Percentiles rank a stretch among this genome's conserved stretches.
Evolutionary conservation across 208 protist species (phyloP).

Genomic region (Leishmania tarentolae): DNA sequence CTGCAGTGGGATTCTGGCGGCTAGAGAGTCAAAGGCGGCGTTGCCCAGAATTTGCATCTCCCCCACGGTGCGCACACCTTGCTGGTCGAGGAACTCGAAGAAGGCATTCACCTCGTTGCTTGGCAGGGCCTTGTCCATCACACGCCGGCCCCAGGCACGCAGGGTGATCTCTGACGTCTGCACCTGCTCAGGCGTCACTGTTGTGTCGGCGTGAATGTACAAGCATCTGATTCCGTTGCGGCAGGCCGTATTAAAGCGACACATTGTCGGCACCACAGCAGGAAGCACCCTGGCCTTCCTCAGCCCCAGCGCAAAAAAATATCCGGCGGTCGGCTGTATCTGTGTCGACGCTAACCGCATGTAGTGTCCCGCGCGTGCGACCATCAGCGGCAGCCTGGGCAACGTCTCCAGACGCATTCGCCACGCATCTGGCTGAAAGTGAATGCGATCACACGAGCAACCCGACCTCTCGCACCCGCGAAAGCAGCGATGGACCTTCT

Average conservation of each 20-base stretch:
- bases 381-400: slow-evolving; percentile 28
- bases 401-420: slow-evolving; percentile 66
- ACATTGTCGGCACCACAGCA: slow-evolving; percentile 74
- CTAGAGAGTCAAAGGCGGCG: slow-evolving; percentile 70
- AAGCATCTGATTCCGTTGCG: slow-evolving; percentile 67
- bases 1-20: slow-evolving; percentile 32
- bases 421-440: slow-evolving; percentile 55
- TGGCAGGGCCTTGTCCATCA: slow-evolving; percentile 20
- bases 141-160: slow-evolving; percentile 21
- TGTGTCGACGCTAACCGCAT: slow-evolving; percentile 36
- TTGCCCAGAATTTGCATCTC: slow-evolving; percentile 82
- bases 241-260: slow-evolving; percentile 72
- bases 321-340: slow-evolving; percentile 73
- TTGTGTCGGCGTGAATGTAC: slow-evolving; percentile 74
- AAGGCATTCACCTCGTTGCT: slow-evolving; percentile 34
- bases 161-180: slow-evolving; percentile 25
- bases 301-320: slow-evolving; percentile 74
- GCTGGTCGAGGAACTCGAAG: slow-evolving; percentile 51
- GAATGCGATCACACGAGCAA: slow-evolving; percentile 65
- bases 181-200: slow-evolving; percentile 31
- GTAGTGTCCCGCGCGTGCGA: slow-evolving; percentile 39
- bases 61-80: slow-evolving; percentile 67
- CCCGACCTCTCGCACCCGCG: slow-evolving; percentile 43
- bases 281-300: slow-evolving; percentile 50
- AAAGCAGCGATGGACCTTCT: slow-evolving; percentile 77